Base-by-base conservation (phyloP, 202 grass and related monocot species). In the Cymbopogon flexuosus region DNA sequence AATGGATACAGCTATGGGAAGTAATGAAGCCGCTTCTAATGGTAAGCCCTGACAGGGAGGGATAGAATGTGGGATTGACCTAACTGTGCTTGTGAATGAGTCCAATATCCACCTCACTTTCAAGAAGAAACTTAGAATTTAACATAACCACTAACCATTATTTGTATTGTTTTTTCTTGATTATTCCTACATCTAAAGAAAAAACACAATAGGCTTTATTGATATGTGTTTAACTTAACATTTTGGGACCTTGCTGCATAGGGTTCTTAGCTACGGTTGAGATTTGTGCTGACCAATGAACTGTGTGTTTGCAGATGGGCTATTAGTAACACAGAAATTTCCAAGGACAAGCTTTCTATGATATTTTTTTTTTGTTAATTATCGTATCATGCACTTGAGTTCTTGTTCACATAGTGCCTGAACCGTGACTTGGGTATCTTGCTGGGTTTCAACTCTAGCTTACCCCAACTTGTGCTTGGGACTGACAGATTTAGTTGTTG, bases 1-100 rank as follows among this genome's bases (percentile, higher is more conserved):
- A 76, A 58, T 43, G 70, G 79, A 85, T 65, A 79, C 42, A 27
- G 70, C 81, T 88, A 81, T 70, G 3, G 86, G 80, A 84, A 93
- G 47, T 24, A 84, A 75, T 78, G 68, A 90, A 85, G 70, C 40
- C 49, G 39, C 68, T 70, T 68, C 70, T 75, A 63, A 72, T 73
- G 80, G 88, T 96, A 80, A 77, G 81, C 52, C 14, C 33, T 68
- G 46, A 11, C 10, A 54, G 31, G 76, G 31, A 79, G 33, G 61
- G 62, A 67, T 46, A 34, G 27, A 51, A 23, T 34, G 10, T 66
- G 62, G 30, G n/a, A 24, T 51, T 37, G 10, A 5, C 5, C 47
- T 72, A 64, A 58, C 19, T 70, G 46, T 76, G 65, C 43, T 51
- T 86, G 11, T 60, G 51, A 57, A 78, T 72, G 18, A 72, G 47